Evolutionary conservation across 176 grass and related monocot species (phyloP), one percentile per base, ranked within the genome.

Genomic region (Zoysia japonica): DNA sequence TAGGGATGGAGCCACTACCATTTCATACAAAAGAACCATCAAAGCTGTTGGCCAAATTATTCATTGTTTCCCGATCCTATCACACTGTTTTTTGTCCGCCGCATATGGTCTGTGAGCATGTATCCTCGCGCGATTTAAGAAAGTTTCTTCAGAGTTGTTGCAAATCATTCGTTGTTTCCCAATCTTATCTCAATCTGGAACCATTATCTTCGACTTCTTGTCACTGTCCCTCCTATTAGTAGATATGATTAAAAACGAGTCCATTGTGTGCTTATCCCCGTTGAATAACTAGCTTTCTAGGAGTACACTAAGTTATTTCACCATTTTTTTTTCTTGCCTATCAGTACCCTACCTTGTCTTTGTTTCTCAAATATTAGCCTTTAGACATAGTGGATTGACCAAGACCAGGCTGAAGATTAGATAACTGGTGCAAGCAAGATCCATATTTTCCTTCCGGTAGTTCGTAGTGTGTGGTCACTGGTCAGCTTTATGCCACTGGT

Each of bases 181-280:
- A 10, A 36, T 70, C 65, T 59, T 80, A 80, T 68, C 65, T 46
- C 41, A 74, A 69, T 11, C 19, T 47, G 2, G 52, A 68, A 38
- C 20, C 65, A 64, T 75, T 36, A 54, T 60, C 39, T 40, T 69
- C 5, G 48, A 64, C 1, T 8, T 38, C 68, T 71, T 56, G 47
- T 56, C 68, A 39, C 71, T 35, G 48, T 39, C 48, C 41, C 8
- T 55, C 57, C 16, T 17, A 63, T 71, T 47, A 37, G 41, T 56
- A 76, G 41, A 84, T 84, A 71, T 66, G 65, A n/a, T 75, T 88
- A 28, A 87, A 78, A 77, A 82, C 41, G 42, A 66, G 13, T n/a
- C 2, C 42, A 11, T 57, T 56, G 28, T 71, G 38, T 49, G 40
- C 17, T 17, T 19, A 36, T 52, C n/a, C 5, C 1, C 7, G 2